Base-by-base conservation (phyloP, 164 flowering plant genomes). In the Platanus orientalis region DNA sequence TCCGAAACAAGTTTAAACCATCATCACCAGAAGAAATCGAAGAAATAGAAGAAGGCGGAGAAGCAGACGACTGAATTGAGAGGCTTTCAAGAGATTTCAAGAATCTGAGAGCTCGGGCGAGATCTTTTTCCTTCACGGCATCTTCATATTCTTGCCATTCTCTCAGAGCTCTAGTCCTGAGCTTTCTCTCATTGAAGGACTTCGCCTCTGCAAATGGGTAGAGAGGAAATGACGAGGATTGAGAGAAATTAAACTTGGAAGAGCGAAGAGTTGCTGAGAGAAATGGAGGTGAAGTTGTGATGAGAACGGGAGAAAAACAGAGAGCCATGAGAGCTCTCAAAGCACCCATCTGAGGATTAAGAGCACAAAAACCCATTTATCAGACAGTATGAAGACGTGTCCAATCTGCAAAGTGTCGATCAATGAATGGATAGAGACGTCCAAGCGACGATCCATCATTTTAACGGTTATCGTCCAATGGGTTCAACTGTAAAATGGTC, bases 51-150 rank as follows among this genome's bases (percentile, higher is more conserved):
- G 71, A 23, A 23, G 70, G 29, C 2, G 65, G 58, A 19, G 73
- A 52, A 36, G 39, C 54, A 17, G 66, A 57, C 13, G 57, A 49
- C 20, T 68, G 72, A 29, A 69, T 25, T 26, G 69, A 69, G 49
- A 67, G 63, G 48, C 6, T 52, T 20, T 81, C 80, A 12, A 68
- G 20, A 10, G 83, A 78, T 69, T 79, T 82, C 52, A 90, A 66
- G 73, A 88, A 83, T 36, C 80, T 67, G 0, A 93, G 85, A 42
- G 96, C 98, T 61, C 83, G 75, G 39, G 83, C 83, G 10, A 90
- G 86, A 76, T 90, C 98, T 70, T 84, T 93, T 34, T 85, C 76
- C 79, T 84, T 89, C 65, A 93, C 89, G 0, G 97, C 98, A 10
- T 86, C 91, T 53, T 93, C 97, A 74, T 93, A 93, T 16, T 93